phyloP scores from a whole-genome alignment of 2,329 filamentous ascomycete genomes.

The Xylaria sp. region DNA sequence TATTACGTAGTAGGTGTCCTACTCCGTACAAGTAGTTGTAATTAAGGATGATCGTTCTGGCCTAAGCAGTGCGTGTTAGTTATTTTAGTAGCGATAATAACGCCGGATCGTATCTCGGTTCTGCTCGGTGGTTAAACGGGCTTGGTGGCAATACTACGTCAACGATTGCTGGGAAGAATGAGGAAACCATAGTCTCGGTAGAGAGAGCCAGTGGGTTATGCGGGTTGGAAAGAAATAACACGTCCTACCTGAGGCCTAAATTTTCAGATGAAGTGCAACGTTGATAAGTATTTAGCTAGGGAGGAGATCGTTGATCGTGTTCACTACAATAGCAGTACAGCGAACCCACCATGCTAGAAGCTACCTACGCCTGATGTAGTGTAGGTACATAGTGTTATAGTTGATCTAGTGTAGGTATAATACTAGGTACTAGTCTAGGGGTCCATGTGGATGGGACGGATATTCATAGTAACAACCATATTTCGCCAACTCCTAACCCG shows the following conservation, averaged over 20 bases:
- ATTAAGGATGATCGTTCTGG: no score
- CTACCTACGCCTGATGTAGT: background rate
- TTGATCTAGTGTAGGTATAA: background rate
- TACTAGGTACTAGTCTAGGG: constrained; percentile 23
- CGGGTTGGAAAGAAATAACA: background rate
- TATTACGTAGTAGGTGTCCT: no score
- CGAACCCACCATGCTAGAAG: constrained; percentile 12
- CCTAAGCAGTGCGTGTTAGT: no score
- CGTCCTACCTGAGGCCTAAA: constrained; percentile 1
- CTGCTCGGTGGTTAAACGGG: no score
- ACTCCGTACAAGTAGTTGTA: no score
- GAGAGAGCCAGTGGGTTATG: background rate
- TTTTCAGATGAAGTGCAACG: constrained; percentile 20
- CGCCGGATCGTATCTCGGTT: no score
- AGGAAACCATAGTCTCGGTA: background rate
- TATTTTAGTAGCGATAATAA: no score
- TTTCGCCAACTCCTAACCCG: background rate
- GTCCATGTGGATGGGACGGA: constrained; percentile 32
- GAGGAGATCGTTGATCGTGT: background rate
- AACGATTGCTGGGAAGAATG: background rate
- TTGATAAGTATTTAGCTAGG: no score
- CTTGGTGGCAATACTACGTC: no score
- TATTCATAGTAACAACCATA: constrained; percentile 43
- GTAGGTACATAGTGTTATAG: background rate
- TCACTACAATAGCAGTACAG: background rate